Evolutionary conservation across 139 green algal species (phyloP), one percentile per base, ranked within the genome.

Genomic region (Ettlia oleoabundans): DNA sequence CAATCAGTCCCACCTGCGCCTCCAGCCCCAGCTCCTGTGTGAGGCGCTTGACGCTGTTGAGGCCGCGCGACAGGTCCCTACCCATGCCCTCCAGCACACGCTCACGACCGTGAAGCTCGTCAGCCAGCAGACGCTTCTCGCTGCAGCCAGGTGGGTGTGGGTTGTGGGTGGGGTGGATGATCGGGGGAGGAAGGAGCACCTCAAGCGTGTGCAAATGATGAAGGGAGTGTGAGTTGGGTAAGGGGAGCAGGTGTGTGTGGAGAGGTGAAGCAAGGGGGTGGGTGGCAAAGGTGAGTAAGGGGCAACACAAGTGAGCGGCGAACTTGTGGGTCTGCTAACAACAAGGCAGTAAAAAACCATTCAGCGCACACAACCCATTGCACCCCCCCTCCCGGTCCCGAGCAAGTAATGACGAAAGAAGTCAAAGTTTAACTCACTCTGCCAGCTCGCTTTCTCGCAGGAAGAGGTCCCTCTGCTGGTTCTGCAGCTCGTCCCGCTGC

Each of bases 31-130:
- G 73, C 53, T 80, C 73, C 52, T 53, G 53, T 0, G 73, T 67
- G 19, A 97, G 83, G 24, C 86, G 68, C 52, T 93, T 89, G 43
- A 95, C 85, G 26, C 41, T 71, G 40, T 87, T 76, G 18, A 97
- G 76, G 4, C 93, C 93, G 35, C 90, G 83, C 5, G 78, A 74
- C 26, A 98, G 79, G 68, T 98, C 95, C 1, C 90, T 76, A 2
- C 91, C 86, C 75, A 94, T 89, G 26, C 85, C 73, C 38, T 64
- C 68, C 35, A 92, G 85, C 65, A 91, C 53, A 9, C 76, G 70
- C 51, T 84, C 78, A 26, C 86, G 51, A 28, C 67, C 65, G 42
- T 65, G 37, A 28, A 76, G 32, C 42, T 73, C 42, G 24, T 88
- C 77, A 32, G 65, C 76, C 65, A 76, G 65, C 70, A 80, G 76